These are phyloP conservation scores for Linum trigynum DNA, from an alignment of 345 rosid genomes.

Conservation along the genomic window DNA sequence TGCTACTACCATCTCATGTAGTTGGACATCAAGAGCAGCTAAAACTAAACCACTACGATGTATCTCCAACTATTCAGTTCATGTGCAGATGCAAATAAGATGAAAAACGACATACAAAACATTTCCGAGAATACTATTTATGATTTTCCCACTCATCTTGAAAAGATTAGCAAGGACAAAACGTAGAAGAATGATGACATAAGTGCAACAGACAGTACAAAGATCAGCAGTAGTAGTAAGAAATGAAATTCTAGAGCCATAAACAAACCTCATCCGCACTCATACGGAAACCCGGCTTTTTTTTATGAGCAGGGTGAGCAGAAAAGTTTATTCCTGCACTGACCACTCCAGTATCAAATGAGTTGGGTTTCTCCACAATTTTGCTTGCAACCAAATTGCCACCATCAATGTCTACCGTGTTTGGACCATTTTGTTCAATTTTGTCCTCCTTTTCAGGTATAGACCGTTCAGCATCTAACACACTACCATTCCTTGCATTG, in stretches of 20 bases:
- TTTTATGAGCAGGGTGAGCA: conserved; percentile 25
- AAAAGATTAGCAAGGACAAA: background rate
- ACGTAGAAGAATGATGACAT: too few relatives aligned
- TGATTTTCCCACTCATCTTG: background rate
- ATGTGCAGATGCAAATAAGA: background rate
- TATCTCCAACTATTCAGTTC: background rate
- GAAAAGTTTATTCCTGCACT: conserved; percentile 25
- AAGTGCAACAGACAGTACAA: background rate
- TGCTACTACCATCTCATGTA: too few relatives aligned
- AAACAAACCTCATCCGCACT: conserved; percentile 67
- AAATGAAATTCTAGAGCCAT: background rate
- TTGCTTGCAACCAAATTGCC: conserved; percentile 22
- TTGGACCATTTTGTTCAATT: conserved; percentile 28
- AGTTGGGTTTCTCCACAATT: conserved; percentile 21
- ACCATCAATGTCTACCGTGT: conserved; percentile 22
- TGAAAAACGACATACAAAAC: background rate
- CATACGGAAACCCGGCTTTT: conserved; percentile 58
- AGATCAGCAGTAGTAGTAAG: background rate
- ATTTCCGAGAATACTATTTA: too few relatives aligned
- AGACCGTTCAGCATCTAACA: background rate
- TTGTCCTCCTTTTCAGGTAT: conserved; percentile 8
- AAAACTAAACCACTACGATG: background rate
- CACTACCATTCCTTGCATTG: background rate
- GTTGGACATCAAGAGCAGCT: background rate
- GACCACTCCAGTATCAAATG: conserved; percentile 22